Conservation (phyloP, 1,284 basidiomycete species). For the Athelia psychrophila region DNA sequence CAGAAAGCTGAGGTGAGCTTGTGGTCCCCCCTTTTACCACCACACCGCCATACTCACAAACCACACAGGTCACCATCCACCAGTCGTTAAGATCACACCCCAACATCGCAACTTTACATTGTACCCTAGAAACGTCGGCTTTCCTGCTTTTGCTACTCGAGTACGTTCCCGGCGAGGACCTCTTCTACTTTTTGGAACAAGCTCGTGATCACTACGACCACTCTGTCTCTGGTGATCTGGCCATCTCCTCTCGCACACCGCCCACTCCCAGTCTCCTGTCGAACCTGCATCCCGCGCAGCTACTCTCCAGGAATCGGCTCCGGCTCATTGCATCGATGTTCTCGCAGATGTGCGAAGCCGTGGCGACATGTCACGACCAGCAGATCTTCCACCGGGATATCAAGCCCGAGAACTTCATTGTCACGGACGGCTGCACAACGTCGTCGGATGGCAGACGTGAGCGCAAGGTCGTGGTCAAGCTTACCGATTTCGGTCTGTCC, state of each 20-base stretch:
- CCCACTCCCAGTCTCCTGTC: slow-evolving; percentile 93
- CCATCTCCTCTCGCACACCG: slow-evolving; percentile 67
- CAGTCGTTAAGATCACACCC: slow-evolving; percentile 89
- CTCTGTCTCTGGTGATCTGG: slow-evolving; percentile 47
- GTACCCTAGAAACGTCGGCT: slow-evolving; percentile 79
- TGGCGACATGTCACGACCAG: slow-evolving; percentile 92
- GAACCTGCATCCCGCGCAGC: slow-evolving; percentile 77
- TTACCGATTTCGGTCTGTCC: slow-evolving; percentile 96
- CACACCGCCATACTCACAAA: slow-evolving; percentile 1
- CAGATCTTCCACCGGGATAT: slow-evolving; percentile 96
- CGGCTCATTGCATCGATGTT: slow-evolving; percentile 97
- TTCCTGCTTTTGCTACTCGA: slow-evolving; percentile 85
- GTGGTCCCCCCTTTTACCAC: slow-evolving; percentile 8
- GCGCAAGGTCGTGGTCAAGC: slow-evolving; percentile 84
- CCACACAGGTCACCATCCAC: slow-evolving; percentile 81
- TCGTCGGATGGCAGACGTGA: slow-evolving; percentile 55
- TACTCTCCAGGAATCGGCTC: slow-evolving; percentile 85
- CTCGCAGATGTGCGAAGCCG: slow-evolving; percentile 95
- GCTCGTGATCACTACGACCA: slow-evolving; percentile 81
- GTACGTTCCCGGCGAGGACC: slow-evolving; percentile 94
- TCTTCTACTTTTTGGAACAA: slow-evolving; percentile 97
- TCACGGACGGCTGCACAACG: slow-evolving; percentile 75
- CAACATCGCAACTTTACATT: slow-evolving; percentile 95
- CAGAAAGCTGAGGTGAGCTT: slow-evolving; percentile 82
- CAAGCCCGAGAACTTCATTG: slow-evolving; percentile 97